Percentiles rank a stretch among this genome's conserved stretches.
Evolutionary conservation across 352 stramenopile genomes (phyloP).

Genomic region (Pythium sp.): DNA sequence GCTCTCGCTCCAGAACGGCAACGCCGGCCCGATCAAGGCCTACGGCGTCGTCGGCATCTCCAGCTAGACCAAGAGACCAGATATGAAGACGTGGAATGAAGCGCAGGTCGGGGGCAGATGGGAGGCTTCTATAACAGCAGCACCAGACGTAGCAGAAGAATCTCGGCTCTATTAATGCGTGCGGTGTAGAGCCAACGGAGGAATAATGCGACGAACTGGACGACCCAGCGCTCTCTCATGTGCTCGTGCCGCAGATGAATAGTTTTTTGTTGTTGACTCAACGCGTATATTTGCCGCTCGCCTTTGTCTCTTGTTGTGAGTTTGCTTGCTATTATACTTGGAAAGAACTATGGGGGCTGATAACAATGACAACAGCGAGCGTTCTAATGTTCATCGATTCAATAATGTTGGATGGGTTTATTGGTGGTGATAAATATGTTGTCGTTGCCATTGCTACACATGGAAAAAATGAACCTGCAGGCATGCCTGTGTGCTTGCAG

Average conservation of each 20-base stretch:
- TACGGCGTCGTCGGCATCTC: constrained; percentile 93
- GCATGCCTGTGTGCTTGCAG: background rate
- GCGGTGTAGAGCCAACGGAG: background rate
- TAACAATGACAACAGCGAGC: background rate
- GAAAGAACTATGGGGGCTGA: background rate
- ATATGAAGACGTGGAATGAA: background rate
- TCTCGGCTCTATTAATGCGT: background rate
- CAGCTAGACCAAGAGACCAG: constrained; percentile 33
- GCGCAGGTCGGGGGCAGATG: background rate
- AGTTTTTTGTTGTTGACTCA: background rate
- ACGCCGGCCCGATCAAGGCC: constrained; percentile 90
- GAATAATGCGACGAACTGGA: background rate
- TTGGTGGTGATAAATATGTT: constrained; percentile 1
- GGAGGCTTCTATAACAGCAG: background rate
- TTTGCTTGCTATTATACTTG: background rate
- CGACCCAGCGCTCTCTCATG: background rate
- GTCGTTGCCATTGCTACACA: background rate
- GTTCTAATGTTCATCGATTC: background rate
- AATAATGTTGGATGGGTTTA: background rate
- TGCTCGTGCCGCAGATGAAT: background rate
- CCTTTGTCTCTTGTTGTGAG: background rate
- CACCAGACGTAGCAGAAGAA: background rate
- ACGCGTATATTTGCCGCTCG: background rate
- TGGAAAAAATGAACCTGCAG: background rate
- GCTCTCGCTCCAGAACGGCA: constrained; percentile 95